phyloP scores from a whole-genome alignment of 179 eudicot species.

The Pouteria campechiana region DNA sequence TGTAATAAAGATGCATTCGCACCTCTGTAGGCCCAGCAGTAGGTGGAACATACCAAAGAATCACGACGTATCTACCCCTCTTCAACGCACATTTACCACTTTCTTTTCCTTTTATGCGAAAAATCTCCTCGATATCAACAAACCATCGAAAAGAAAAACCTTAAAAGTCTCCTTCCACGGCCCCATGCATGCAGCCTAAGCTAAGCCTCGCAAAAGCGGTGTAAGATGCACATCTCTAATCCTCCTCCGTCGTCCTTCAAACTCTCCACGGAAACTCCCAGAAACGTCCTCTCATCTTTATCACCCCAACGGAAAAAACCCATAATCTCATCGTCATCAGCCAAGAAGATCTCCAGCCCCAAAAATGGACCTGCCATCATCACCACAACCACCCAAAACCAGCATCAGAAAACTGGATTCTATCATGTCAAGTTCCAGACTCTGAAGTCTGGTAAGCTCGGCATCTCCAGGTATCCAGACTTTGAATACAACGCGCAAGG shows the following conservation, averaged over 20 bases:
- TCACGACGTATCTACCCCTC: too few relatives aligned
- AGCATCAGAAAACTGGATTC: constrained; percentile 7
- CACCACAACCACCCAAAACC: constrained; percentile 3
- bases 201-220: constrained; percentile 31
- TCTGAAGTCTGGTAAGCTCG: constrained; percentile 62
- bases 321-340: constrained; percentile 16
- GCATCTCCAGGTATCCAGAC: constrained; percentile 78
- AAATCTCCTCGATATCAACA: too few relatives aligned
- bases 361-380: constrained; percentile 11
- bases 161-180: too few relatives aligned
- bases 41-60: too few relatives aligned
- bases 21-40: too few relatives aligned
- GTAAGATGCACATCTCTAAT: constrained; percentile 19
- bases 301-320: constrained; percentile 18
- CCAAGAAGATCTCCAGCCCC: constrained; percentile 5
- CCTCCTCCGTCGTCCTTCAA: too few relatives aligned
- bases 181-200: too few relatives aligned
- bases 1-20: too few relatives aligned
- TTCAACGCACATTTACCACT: too few relatives aligned
- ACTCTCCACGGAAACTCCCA: constrained; percentile 15
- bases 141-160: too few relatives aligned
- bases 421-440: constrained; percentile 38
- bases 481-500: constrained; percentile 71
- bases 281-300: constrained; percentile 5
- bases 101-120: too few relatives aligned